Percentiles rank a stretch among this genome's conserved stretches.
phyloP scores from a whole-genome alignment of 2,329 filamentous ascomycete genomes.

The Hirsutella minnesotensis region DNA sequence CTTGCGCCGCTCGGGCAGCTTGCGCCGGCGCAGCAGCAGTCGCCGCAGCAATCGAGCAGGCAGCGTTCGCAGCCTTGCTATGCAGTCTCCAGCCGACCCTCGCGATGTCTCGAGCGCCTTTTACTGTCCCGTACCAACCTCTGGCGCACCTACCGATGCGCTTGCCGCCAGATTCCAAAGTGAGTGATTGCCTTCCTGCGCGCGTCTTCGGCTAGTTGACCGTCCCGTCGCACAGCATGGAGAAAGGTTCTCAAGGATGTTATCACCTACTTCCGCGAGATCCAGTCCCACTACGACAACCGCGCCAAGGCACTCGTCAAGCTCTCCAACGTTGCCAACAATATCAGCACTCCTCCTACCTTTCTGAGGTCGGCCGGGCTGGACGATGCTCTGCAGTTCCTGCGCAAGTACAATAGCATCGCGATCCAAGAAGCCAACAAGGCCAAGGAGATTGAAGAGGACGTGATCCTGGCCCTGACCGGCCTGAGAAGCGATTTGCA shows the following conservation, averaged over 20 bases:
- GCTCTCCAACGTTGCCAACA: constrained; percentile 74
- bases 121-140: constrained; percentile 78
- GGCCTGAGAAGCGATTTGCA: constrained; percentile 79
- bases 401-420: constrained; percentile 74
- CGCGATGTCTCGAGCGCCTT: constrained; percentile 75
- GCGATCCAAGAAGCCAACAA: constrained; percentile 74
- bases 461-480: constrained; percentile 79
- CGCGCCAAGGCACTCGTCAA: constrained; percentile 74
- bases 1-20: constrained; percentile 57
- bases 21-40: constrained; percentile 64
- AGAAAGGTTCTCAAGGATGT: constrained; percentile 90
- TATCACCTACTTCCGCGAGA: constrained; percentile 86
- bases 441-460: constrained; percentile 78
- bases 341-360: constrained; percentile 58
- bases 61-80: constrained; percentile 68
- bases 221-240: constrained; percentile 53
- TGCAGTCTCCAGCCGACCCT: constrained; percentile 57
- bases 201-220: not conserved
- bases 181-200: constrained; percentile 27
- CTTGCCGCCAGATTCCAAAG: constrained; percentile 82
- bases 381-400: constrained; percentile 70
- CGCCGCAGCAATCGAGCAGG: constrained; percentile 73
- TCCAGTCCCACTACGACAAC: constrained; percentile 79
- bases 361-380: constrained; percentile 78
- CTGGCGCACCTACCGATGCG: constrained; percentile 76